Conservation (phyloP, 768 basidiomycete species). For the Floccularia luteovirens region DNA sequence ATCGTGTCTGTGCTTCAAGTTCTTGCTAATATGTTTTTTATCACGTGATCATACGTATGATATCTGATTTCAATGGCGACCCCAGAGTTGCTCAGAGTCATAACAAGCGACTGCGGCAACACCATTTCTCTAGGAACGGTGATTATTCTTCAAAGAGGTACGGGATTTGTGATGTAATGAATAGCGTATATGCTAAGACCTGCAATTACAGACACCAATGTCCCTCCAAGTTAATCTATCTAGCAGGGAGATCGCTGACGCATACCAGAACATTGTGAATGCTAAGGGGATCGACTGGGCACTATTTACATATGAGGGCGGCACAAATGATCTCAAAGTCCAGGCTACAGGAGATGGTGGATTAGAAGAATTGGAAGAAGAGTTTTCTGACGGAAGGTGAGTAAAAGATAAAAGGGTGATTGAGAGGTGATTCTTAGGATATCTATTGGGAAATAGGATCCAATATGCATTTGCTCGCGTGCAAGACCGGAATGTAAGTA, state of each 20-base stretch:
- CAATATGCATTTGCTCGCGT: constrained; percentile 91
- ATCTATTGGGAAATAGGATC: constrained; percentile 43
- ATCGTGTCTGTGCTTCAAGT: no score
- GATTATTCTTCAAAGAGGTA: no score
- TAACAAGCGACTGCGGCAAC: no score
- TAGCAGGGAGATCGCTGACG: constrained; percentile 59
- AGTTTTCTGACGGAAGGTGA: constrained; percentile 90
- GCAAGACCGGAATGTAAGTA: constrained; percentile 71
- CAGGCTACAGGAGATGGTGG: constrained; percentile 84
- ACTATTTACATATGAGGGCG: constrained; percentile 74
- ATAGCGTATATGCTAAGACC: no score
- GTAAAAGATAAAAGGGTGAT: constrained; percentile 14
- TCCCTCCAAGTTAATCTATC: constrained; percentile 78
- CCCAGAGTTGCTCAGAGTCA: no score
- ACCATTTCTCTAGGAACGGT: no score
- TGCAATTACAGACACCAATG: constrained; percentile 32
- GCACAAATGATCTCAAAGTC: constrained; percentile 81
- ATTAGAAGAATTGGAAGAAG: constrained; percentile 85
- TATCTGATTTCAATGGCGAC: no score
- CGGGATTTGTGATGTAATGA: no score
- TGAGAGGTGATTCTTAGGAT: background rate
- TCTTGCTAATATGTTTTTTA: no score
- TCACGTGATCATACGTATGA: no score
- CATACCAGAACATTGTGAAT: constrained; percentile 71
- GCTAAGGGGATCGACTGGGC: constrained; percentile 67